Percentiles rank a stretch among this genome's conserved stretches.
Evolutionary conservation across 108 stramenopile genomes (phyloP).

Genomic region (Stephanodiscus minutulus): DNA sequence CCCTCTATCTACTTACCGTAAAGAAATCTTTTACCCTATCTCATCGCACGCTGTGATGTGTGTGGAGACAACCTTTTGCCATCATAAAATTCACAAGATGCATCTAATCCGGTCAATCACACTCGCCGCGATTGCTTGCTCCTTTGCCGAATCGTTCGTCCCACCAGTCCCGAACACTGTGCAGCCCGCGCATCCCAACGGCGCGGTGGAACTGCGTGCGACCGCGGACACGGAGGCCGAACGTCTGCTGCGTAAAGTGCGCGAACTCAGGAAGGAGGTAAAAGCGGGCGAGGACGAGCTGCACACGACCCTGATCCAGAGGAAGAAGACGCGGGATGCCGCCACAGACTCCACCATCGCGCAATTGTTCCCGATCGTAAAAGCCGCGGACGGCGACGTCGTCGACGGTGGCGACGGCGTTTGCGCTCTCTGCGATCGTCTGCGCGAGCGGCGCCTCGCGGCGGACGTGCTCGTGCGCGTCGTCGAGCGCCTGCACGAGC

Average conservation of each 20-base stretch:
- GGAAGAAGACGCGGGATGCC: conserved; percentile 40
- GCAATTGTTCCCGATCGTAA: conserved; percentile 34
- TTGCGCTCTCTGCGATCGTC: conserved; percentile 32
- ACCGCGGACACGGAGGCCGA: conserved; percentile 54
- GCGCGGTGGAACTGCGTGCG: conserved; percentile 11
- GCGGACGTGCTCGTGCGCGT: conserved; percentile 35
- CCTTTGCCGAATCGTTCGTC: conserved; percentile 2
- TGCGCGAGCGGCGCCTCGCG: conserved; percentile 41
- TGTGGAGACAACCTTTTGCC: too few species aligned
- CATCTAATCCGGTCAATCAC: not conserved
- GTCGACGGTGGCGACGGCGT: conserved; percentile 18
- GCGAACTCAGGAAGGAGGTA: conserved; percentile 41
- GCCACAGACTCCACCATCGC: conserved; percentile 44
- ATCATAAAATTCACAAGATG: not conserved
- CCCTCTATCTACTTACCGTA: too few species aligned
- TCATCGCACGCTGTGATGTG: too few species aligned
- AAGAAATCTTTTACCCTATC: too few species aligned
- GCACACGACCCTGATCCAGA: conserved; percentile 43
- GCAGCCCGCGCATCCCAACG: not conserved
- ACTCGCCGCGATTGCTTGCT: not conserved
- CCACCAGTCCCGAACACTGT: not conserved
- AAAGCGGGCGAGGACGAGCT: conserved; percentile 39
- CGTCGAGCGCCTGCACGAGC: conserved; percentile 49
- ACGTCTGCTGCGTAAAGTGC: conserved; percentile 39
- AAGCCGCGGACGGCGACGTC: conserved; percentile 5